Evolutionary conservation across 164 flowering plant genomes (phyloP).

Genomic region (Brasenia schreberi): DNA sequence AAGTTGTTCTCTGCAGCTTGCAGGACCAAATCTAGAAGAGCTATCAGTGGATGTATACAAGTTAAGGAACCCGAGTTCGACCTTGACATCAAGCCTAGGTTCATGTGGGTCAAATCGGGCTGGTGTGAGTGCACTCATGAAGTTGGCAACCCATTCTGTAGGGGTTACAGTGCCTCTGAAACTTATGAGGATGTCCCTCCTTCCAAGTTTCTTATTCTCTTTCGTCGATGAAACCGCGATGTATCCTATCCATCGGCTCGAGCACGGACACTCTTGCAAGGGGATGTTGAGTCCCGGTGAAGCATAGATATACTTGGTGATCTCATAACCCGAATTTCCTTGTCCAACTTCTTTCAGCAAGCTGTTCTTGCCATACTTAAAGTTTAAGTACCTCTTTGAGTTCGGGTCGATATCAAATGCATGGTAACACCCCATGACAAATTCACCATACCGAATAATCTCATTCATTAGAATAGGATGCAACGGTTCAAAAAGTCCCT

Average conservation of each 20-base stretch:
- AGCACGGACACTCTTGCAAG: conserved; percentile 22
- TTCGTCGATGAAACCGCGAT: conserved; percentile 55
- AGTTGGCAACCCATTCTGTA: conserved; percentile 62
- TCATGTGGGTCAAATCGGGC: conserved; percentile 52
- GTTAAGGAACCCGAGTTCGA: conserved; percentile 29
- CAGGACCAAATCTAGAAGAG: conserved; percentile 15
- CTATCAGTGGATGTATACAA: conserved; percentile 22
- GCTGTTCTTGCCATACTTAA: conserved; percentile 53
- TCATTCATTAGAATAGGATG: conserved; percentile 53
- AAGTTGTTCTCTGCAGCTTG: conserved; percentile 26
- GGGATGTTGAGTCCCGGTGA: conserved; percentile 49
- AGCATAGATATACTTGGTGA: conserved; percentile 76
- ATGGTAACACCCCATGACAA: conserved; percentile 51
- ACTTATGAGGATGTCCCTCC: conserved; percentile 53
- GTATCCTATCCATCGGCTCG: conserved; percentile 67
- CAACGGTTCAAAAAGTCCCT: conserved; percentile 45
- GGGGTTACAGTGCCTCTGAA: conserved; percentile 71
- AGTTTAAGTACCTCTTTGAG: conserved; percentile 51
- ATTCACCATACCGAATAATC: conserved; percentile 59
- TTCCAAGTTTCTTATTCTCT: conserved; percentile 29
- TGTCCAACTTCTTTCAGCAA: conserved; percentile 40
- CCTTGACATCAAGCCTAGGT: conserved; percentile 44
- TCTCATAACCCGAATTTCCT: conserved; percentile 40
- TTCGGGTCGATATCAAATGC: conserved; percentile 63
- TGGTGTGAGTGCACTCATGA: conserved; percentile 66